Conservation (phyloP, 805 yeast genomes). For the Wilhelminamyces savonicus region DNA sequence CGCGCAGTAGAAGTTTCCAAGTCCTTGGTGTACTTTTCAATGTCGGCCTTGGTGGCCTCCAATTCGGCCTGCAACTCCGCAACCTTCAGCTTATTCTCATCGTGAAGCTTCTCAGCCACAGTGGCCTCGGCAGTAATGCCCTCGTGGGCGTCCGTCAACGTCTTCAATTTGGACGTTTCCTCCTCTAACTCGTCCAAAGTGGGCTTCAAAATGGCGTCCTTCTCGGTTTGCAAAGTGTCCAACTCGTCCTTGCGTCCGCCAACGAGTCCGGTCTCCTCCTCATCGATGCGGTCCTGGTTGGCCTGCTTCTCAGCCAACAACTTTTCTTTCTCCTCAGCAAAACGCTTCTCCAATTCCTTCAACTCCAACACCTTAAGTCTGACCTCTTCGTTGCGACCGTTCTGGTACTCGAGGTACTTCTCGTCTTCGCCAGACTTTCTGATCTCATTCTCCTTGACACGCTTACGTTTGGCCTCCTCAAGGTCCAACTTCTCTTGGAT, state of each 20-base stretch:
- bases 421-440: constrained; percentile 25
- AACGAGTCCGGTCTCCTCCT: constrained; percentile 38
- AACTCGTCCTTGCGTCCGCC: constrained; percentile 42
- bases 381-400: constrained; percentile 22
- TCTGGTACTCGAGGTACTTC: constrained; percentile 22
- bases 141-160: constrained; percentile 43
- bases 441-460: constrained; percentile 25
- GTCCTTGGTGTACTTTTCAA: constrained; percentile 25
- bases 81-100: constrained; percentile 36
- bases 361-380: constrained; percentile 21
- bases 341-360: constrained; percentile 29
- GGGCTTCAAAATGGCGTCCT: constrained; percentile 51
- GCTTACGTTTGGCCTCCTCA: constrained; percentile 29
- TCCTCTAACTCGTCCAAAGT: constrained; percentile 43
- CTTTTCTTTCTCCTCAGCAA: constrained; percentile 34
- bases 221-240: constrained; percentile 43
- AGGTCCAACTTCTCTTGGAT: constrained; percentile 28
- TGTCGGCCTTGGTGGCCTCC: constrained; percentile 32
- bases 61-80: constrained; percentile 40
- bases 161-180: constrained; percentile 42
- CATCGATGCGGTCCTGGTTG: constrained; percentile 39
- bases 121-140: constrained; percentile 39
- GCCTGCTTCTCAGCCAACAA: constrained; percentile 41
- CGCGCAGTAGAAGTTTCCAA: constrained; percentile 27
- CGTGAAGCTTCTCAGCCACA: constrained; percentile 38